phyloP scores from a whole-genome alignment of 352 stramenopile species.

The Pythium monospermum region DNA sequence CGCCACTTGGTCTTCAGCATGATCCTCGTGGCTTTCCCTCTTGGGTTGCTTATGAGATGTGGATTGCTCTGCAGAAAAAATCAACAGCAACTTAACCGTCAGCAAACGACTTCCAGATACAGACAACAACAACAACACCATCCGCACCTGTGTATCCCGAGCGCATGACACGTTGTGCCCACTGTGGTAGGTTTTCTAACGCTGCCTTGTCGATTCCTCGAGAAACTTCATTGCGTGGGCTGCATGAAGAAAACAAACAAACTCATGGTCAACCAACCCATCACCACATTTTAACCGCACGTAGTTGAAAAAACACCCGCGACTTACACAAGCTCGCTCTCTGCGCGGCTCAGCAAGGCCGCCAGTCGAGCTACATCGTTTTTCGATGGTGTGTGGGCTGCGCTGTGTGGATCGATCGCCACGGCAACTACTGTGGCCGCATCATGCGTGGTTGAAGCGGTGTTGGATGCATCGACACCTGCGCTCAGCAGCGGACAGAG shows the following conservation, averaged over 20 bases:
- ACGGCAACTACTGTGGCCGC: constrained; percentile 3
- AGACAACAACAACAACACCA: background rate
- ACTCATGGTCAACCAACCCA: background rate
- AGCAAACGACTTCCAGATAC: background rate
- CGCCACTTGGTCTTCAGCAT: background rate
- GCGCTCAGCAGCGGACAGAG: constrained; percentile 42
- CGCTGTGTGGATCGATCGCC: constrained; percentile 6
- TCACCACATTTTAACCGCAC: background rate
- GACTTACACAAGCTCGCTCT: constrained; percentile 15
- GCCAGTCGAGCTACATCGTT: constrained; percentile 34
- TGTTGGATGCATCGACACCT: constrained; percentile 26
- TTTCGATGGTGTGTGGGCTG: background rate
- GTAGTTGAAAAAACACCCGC: too few species aligned
- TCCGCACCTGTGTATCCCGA: constrained; percentile 48
- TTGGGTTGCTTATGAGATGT: background rate
- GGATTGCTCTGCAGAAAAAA: too few species aligned
- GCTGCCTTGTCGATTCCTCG: background rate
- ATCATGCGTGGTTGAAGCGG: constrained; percentile 22
- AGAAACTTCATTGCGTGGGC: constrained; percentile 1
- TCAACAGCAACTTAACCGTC: background rate
- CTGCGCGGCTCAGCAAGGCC: constrained; percentile 29
- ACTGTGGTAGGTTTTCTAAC: constrained; percentile 29
- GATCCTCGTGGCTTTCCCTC: background rate
- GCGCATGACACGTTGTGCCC: constrained; percentile 47
- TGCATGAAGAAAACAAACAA: background rate